Evolutionary conservation across 805 yeast species (phyloP).

Genomic region (Aciculoconidium aculeatum): DNA sequence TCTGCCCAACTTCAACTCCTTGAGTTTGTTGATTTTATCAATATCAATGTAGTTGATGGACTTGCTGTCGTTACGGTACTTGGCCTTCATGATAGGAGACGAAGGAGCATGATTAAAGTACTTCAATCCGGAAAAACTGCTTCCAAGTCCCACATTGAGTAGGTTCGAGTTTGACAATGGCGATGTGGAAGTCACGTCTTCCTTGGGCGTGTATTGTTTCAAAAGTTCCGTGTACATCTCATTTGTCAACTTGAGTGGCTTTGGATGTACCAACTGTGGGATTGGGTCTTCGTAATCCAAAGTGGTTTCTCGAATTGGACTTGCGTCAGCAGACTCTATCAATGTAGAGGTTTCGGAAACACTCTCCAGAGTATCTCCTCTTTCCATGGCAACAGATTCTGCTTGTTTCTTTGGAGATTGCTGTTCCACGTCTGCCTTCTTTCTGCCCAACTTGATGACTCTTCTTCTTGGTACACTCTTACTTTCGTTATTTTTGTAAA

Average conservation of each 20-base stretch:
- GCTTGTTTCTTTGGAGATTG: constrained; percentile 2
- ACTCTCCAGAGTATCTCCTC: constrained; percentile 1
- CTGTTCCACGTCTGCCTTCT: constrained; percentile 7
- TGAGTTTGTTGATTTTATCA: constrained; percentile 21
- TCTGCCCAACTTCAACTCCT: constrained; percentile 10
- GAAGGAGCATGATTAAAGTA: constrained; percentile 19
- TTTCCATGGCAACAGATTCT: constrained; percentile 1
- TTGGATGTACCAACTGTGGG: constrained; percentile 10
- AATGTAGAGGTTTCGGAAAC: constrained; percentile 8
- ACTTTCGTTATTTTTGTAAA: constrained; percentile 22
- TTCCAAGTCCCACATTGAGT: constrained; percentile 34
- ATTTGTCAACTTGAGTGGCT: constrained; percentile 10
- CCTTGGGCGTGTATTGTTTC: constrained; percentile 3
- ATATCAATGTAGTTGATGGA: constrained; percentile 24
- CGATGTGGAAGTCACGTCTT: constrained; percentile 1
- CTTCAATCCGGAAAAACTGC: constrained; percentile 28
- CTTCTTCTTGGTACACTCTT: constrained; percentile 38
- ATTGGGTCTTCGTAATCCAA: too few species aligned
- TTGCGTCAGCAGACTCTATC: constrained; percentile 1
- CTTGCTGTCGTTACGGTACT: constrained; percentile 11
- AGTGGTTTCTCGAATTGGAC: too few species aligned
- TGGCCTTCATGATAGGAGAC: constrained; percentile 19
- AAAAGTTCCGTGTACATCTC: constrained; percentile 10
- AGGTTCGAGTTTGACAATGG: constrained; percentile 3
- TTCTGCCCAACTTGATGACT: constrained; percentile 26